Evolutionary conservation across 768 basidiomycete species (phyloP), one percentile per base, ranked within the genome.

Genomic region (Mycena venus): DNA sequence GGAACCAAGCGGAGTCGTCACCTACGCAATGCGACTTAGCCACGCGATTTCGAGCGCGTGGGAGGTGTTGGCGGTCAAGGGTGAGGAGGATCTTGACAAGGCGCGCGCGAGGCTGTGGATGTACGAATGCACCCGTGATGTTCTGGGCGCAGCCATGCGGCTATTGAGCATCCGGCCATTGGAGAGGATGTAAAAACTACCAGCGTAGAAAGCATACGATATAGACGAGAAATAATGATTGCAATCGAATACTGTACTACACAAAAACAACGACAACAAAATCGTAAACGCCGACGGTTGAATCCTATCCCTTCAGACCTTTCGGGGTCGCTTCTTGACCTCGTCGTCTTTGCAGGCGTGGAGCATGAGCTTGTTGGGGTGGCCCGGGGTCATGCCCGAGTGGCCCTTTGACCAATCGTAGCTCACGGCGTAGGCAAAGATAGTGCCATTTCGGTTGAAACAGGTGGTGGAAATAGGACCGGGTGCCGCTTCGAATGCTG

Each of bases 371-470:
- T 96, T 95, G 85, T 95, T 96, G 21, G 92, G 91, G 73, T 89
- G 86, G 40, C 68, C 73, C 15, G 74, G 74, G 11, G 93, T 93
- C 89, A 94, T 95, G 25, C 96, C 96, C 15, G 92, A 91, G 81
- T 96, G 94, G 10, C 96, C 96, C 81, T 96, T 96, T 19, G 93
- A 94, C 96, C 96, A 98, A 80, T 98, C 96, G 76, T 98, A 98
- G 15, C 96, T 96, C 27, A 98, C 84, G 0, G 96, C 94, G 77
- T 98, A 98, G 0, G 96, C 97, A 80, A 98, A 96, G 75, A 98
- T 95, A 34, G 87, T 92, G 32, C 96, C 96, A 29, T 90, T 95
- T 73, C 93, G 93, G 86, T 96, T 98, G 88, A 98, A 99, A 4
- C 91, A 87, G 11, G 93, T 93, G 10, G 93, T 89, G 23, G 94